Conservation (phyloP, 257 asterid species). For the Primulina eburnea region DNA sequence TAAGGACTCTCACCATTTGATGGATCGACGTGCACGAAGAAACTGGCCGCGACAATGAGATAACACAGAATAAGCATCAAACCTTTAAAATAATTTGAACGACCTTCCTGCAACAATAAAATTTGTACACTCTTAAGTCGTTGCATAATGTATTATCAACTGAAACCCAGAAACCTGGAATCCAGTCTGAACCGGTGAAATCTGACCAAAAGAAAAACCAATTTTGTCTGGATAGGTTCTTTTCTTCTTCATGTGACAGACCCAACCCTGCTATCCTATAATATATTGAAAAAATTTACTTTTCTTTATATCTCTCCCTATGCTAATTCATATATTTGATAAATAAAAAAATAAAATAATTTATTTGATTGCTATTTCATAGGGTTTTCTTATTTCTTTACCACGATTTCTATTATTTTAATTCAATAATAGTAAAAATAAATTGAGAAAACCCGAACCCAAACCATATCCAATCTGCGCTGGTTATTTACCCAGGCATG, state of each 20-base stretch:
- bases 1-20: constrained; percentile 50
- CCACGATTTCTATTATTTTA: no score
- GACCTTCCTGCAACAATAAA: constrained; percentile 46
- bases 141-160: not conserved
- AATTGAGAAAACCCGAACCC: not conserved
- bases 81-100: constrained; percentile 56
- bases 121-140: not conserved
- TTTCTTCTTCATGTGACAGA: not conserved
- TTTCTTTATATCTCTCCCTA: not conserved
- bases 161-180: no score
- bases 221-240: not conserved
- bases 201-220: not conserved
- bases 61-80: constrained; percentile 58
- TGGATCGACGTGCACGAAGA: constrained; percentile 45
- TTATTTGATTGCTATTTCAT: no score
- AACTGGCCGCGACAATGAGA: constrained; percentile 62
- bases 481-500: not conserved
- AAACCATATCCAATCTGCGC: not conserved
- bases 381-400: not conserved
- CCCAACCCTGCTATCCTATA: not conserved
- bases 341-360: no score
- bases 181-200: not conserved
- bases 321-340: not conserved
- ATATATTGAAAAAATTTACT: no score
- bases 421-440: no score